Base-by-base conservation (phyloP, 2,329 filamentous ascomycete species). In the Penicillium oxalicum region DNA sequence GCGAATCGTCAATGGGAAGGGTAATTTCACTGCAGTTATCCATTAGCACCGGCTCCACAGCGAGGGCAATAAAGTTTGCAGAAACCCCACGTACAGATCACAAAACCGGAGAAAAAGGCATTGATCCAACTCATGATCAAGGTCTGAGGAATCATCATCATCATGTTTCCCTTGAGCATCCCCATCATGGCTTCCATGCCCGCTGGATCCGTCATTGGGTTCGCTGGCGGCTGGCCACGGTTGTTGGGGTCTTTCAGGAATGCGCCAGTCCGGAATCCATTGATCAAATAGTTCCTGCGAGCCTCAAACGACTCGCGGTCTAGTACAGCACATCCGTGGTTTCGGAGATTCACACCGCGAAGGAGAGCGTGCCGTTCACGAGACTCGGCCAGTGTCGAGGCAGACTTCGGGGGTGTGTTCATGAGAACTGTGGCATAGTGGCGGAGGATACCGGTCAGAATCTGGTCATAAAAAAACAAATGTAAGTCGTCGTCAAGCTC, bases 151-250 rank as follows among this genome's bases (percentile, higher is more conserved):
- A 98, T 89, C 76, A 98, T 97, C 93, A 97, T 98, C 56, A 93
- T 91, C 87, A 98, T 95, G 68, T 98, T 95, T 49, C 91, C 91
- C 81, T 98, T 98, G 88, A 98, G 95, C 89, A 95, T 95, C 59
- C 93, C 91, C 93, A 98, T 98, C 93, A 98, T 98, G 59, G 91
- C 91, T 67, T 98, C 94, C 93, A 98, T 98, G 50, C 88, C 89
- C 41, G 86, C 86, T 24, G 94, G 94, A 69, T 98, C 93, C 9
- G 86, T 88, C 82, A 98, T 90, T 4, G 93, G 93, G 72, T 97
- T 98, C 34, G 88, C 83, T 18, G 90, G 86, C 3, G 90, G 86
- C 72, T 96, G 88, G 45, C 91, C 91, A 65, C 87, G 84, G 63
- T 78, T 82, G 47, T 93, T 88, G 1, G 90, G 91, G 55, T 94